Base-by-base conservation (phyloP, 2,329 filamentous ascomycete genomes). In the Neonectria neomacrospora region DNA sequence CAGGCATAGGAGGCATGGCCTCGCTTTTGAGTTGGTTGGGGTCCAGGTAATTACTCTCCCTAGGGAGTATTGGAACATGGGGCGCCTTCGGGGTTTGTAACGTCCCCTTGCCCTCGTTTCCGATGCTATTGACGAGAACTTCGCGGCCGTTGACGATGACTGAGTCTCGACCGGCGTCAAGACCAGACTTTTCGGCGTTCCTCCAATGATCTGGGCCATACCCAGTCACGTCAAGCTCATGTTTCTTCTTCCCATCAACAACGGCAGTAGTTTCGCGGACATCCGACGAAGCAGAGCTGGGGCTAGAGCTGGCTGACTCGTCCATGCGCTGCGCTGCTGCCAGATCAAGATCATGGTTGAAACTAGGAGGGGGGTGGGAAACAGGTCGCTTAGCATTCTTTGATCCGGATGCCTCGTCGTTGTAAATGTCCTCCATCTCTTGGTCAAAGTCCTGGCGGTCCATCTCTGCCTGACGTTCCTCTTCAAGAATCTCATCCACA, bases 401-500 rank as follows among this genome's bases (percentile, higher is more conserved):
- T 22, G 62, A 53, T 48, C 50, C 57, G 6, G 71, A 72, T 7
- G 75, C 75, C 1, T 77, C 74, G 2, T 83, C 85, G 16, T 78
- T 78, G 67, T 91, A 90, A 50, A 91, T 88, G 5, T 84, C 82
- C 32, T 87, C 80, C 87, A 90, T 90, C 54, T 89, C 85, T 4
- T 80, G 78, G 71, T 87, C 83, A 67, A 86, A 89, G 5, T 78
- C 79, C 54, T 84, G 83, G 14, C 84, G 81, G 69, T 91, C 89
- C 52, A 88, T 77, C 71, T 94, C 90, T 28, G 87, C 87, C 69
- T 88, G 85, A 54, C 90, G 85, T 69, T 94, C 90, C 65, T 95
- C 88, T 74, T 96, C 93, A 74, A 92, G 88, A 63, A 97, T 90
- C 73, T 93, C 92, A 76, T 99, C 96, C 4, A 97, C 93, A 74